Evolutionary conservation across 352 stramenopile species (phyloP), one percentile per base, ranked within the genome.

Genomic region (Pythium coloratum): DNA sequence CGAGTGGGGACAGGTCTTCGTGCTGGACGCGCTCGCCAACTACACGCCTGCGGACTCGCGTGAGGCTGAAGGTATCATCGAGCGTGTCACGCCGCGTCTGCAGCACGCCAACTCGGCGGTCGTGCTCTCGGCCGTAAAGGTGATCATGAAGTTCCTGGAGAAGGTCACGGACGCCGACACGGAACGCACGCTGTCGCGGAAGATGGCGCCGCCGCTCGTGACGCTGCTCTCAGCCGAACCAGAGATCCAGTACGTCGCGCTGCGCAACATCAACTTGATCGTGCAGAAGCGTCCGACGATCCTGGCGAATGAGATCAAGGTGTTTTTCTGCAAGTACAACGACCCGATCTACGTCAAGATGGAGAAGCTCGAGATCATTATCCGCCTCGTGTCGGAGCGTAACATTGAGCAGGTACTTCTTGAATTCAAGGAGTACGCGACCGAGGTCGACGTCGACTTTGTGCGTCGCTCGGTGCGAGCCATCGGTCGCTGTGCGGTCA

Each of bases 251-350:
- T 99, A 99, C 73, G 97, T 99, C 12, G 97, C 97, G 42, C 75
- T 99, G 63, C 84, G 97, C 46, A 99, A 99, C 82, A 99, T 99
- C 73, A 99, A 99, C 76, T 75, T 99, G 18, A 99, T 99, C 76
- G 98, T 99, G 32, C 97, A 99, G 73, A 99, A 99, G 78, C 85
- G 95, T 9, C 96, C 96, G 12, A 83, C 80, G 24, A 99, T 99
- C 66, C 77, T 99, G 14, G 90, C 98, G 62, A 98, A 98, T 68
- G 90, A 96, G 77, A 97, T 96, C 64, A 97, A 97, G 76, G 89
- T 96, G 9, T 93, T 99, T 80, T 99, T 99, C 71, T 99, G 97
- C 91, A 99, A 99, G 83, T 99, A 99, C 88, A 99, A 99, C 82
- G 98, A 99, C 81, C 98, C 98, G 56, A 94, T 95, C 66, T 95